Conservation (phyloP, 2,329 filamentous ascomycete species). For the Hymenoscyphus scutula region DNA sequence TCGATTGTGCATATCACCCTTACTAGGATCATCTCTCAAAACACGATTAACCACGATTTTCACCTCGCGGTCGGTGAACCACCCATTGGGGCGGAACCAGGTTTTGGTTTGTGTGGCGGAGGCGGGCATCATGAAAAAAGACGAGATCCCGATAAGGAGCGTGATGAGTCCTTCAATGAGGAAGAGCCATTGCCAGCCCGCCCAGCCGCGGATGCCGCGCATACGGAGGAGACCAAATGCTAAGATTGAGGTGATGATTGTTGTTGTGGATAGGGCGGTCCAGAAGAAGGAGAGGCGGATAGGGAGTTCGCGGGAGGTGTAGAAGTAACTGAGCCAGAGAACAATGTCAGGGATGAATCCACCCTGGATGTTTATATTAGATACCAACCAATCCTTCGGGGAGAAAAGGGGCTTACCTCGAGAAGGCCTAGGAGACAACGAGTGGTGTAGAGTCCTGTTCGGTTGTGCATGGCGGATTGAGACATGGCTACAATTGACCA, state of each 20-base stretch:
- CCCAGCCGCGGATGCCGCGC: constrained; percentile 48
- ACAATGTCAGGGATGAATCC: constrained; percentile 65
- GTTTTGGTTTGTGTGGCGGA: constrained; percentile 58
- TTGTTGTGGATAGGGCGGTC: constrained; percentile 54
- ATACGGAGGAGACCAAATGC: constrained; percentile 55
- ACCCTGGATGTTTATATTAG: constrained; percentile 38
- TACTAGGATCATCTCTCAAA: constrained; percentile 47
- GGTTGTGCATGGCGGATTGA: constrained; percentile 45
- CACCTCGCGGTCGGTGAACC: constrained; percentile 62
- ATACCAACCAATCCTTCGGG: background rate
- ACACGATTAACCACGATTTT: constrained; percentile 66
- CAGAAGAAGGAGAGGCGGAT: constrained; percentile 68
- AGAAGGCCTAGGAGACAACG: constrained; percentile 38
- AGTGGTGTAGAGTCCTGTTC: constrained; percentile 42
- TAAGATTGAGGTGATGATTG: constrained; percentile 49
- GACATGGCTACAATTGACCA: constrained; percentile 50
- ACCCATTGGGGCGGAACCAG: constrained; percentile 57
- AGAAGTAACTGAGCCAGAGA: constrained; percentile 72
- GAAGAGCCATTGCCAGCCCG: constrained; percentile 55
- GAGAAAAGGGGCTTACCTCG: constrained; percentile 12
- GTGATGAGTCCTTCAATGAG: constrained; percentile 57
- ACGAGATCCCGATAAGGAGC: constrained; percentile 49
- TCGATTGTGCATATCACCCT: constrained; percentile 59
- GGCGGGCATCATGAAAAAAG: constrained; percentile 56
- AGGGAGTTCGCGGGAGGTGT: constrained; percentile 68